Evolutionary conservation across 352 stramenopile genomes (phyloP).

Genomic region (Aphanomyces stellatus): DNA sequence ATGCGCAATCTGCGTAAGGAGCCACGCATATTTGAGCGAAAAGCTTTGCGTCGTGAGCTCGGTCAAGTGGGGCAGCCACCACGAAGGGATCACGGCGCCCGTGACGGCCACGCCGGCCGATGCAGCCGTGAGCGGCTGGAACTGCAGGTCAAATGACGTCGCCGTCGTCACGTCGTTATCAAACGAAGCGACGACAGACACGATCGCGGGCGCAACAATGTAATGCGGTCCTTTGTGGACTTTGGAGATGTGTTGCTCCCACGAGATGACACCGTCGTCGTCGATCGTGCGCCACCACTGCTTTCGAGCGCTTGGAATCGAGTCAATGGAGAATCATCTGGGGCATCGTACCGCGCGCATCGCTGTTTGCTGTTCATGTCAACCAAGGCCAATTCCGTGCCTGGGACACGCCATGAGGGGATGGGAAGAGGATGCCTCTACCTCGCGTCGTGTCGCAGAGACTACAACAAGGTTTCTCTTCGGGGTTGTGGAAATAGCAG

Average conservation of each 20-base stretch:
- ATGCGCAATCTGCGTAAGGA: background rate
- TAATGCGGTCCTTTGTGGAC: constrained; percentile 13
- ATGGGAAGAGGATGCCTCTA: background rate
- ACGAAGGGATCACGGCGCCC: background rate
- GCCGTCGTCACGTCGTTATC: background rate
- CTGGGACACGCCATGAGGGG: background rate
- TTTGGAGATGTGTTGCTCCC: constrained; percentile 33
- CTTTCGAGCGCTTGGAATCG: constrained; percentile 36
- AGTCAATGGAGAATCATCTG: background rate
- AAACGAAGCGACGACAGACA: background rate
- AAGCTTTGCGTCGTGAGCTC: background rate
- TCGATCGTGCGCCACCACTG: constrained; percentile 60
- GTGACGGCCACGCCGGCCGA: constrained; percentile 22
- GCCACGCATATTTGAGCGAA: constrained; percentile 12
- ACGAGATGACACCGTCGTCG: constrained; percentile 46
- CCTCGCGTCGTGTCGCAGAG: background rate
- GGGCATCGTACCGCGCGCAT: background rate
- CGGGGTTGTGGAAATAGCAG: background rate
- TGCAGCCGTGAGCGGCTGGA: constrained; percentile 28
- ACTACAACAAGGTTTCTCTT: background rate
- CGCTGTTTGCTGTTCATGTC: background rate
- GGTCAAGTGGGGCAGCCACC: background rate
- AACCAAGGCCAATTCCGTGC: background rate
- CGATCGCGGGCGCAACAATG: background rate
- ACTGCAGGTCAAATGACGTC: constrained; percentile 22